These are phyloP conservation scores for Astrephomene gubernaculifera DNA, from an alignment of 139 green algal species.

Conservation along the genomic window DNA sequence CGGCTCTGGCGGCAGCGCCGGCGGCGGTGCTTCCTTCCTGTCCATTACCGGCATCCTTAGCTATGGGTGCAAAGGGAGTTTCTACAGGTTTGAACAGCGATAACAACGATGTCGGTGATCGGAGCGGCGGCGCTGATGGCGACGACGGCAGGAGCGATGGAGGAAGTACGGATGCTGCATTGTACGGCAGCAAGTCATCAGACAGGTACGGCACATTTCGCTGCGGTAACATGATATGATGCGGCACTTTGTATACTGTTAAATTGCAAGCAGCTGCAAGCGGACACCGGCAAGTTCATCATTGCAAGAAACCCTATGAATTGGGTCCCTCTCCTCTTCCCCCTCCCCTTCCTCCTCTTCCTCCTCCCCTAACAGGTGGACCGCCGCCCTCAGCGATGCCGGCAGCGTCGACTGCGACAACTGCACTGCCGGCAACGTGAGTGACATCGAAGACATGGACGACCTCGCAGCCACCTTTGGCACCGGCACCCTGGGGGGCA, in stretches of 20 bases:
- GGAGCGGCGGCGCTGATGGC: not conserved
- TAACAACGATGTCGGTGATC: not conserved
- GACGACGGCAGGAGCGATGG: not conserved
- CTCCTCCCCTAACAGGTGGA: too few species aligned
- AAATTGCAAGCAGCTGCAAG: not conserved
- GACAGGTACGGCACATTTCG: not conserved
- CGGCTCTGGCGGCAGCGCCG: not conserved
- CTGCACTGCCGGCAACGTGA: too few species aligned
- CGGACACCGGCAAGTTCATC: not conserved
- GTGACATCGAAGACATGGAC: too few species aligned
- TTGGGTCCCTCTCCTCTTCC: not conserved
- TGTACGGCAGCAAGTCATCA: slow-evolving; percentile 19
- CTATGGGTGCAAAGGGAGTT: not conserved
- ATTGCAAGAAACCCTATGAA: not conserved
- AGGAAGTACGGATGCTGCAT: not conserved
- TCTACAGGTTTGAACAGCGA: not conserved
- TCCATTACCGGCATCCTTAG: not conserved
- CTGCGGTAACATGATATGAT: not conserved
- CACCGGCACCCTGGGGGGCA: too few species aligned
- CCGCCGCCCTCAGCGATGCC: too few species aligned
- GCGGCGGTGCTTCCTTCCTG: not conserved
- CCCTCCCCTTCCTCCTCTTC: too few species aligned
- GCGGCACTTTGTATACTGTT: not conserved
- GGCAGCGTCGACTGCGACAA: too few species aligned
- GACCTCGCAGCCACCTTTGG: too few species aligned